Conservation (phyloP, 2,329 filamentous ascomycete species). For the Colletotrichum theobromicola region DNA sequence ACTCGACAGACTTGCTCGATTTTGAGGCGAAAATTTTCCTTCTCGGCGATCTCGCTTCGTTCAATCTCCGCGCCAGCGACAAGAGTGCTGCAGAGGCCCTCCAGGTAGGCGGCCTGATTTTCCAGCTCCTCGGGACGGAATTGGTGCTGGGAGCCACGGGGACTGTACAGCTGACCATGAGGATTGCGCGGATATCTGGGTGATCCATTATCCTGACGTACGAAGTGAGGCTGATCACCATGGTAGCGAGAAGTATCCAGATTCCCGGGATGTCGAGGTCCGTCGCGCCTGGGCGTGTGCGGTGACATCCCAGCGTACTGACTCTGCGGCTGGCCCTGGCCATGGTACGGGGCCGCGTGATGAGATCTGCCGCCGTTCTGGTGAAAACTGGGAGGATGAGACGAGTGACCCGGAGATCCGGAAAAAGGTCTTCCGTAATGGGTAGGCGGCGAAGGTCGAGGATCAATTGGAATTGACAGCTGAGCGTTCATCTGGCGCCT, state of each 20-base stretch:
- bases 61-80: constrained; percentile 65
- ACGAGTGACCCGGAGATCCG: constrained; percentile 31
- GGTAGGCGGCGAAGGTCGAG: constrained; percentile 38
- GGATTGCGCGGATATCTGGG: constrained; percentile 12
- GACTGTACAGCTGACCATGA: constrained; percentile 35
- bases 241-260: not conserved
- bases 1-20: constrained; percentile 70
- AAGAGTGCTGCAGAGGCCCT: constrained; percentile 57
- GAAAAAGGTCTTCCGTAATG: constrained; percentile 33
- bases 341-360: not conserved
- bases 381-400: constrained; percentile 18
- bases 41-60: constrained; percentile 66
- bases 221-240: not conserved
- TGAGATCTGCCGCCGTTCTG: not conserved
- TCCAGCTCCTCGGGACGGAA: constrained; percentile 49
- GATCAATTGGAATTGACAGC: constrained; percentile 60
- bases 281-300: constrained; percentile 28
- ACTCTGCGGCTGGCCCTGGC: not conserved
- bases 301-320: not conserved
- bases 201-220: not conserved
- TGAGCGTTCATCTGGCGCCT: constrained; percentile 67
- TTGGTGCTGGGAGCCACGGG: constrained; percentile 29
- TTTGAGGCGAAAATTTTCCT: constrained; percentile 70
- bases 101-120: constrained; percentile 54
- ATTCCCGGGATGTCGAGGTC: constrained; percentile 24